Evolutionary conservation across 2,329 filamentous ascomycete genomes (phyloP), one percentile per base, ranked within the genome.

Genomic region (Clarireedia sp.): DNA sequence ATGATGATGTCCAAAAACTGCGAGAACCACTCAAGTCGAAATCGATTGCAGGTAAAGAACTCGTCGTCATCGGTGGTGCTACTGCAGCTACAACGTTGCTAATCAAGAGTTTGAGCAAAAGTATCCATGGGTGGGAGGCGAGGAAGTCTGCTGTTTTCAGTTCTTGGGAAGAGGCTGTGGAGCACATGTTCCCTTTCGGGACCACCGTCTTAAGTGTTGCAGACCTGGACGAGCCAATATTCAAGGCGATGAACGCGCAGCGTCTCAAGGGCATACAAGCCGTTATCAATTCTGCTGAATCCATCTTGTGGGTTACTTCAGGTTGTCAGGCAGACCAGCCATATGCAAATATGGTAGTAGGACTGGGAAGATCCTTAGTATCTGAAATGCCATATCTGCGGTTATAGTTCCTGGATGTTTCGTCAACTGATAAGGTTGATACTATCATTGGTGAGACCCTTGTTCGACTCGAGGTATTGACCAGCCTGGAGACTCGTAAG

Each of bases 181-280:
- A 55, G 2, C 45, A 44, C 36, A 57, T 33, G n/a, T 33, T 51
- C 33, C 24, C 49, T 12, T 36, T 45, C 33, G 40, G 49, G 23
- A 16, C 37, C 38, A 54, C 59, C 36, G 38, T 63, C 19, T 41
- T 69, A 41, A 56, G 37, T 44, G 54, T 69, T 6, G 55, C 59
- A 9, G 67, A 69, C 12, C 58, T 69, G 21, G 71, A 72, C 54
- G 59, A 62, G 16, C 67, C 69, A 2, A 26, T 41, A 49, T 36
- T 46, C 51, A 17, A 54, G 50, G 17, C 29, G n/a, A n/a, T 24
- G 24, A 45, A 45, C 17, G 17, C 49, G 44, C 38, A 45, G 23
- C 49, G 40, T 45, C 17, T 51, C 3, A 51, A 45, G 40, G 38
- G 38, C 23, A 45, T 51, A 5, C 49, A 51, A 19, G 33, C 17